These are phyloP conservation scores for Vitis labrusca DNA, from an alignment of 164 flowering plant genomes.

Conservation along the genomic window DNA sequence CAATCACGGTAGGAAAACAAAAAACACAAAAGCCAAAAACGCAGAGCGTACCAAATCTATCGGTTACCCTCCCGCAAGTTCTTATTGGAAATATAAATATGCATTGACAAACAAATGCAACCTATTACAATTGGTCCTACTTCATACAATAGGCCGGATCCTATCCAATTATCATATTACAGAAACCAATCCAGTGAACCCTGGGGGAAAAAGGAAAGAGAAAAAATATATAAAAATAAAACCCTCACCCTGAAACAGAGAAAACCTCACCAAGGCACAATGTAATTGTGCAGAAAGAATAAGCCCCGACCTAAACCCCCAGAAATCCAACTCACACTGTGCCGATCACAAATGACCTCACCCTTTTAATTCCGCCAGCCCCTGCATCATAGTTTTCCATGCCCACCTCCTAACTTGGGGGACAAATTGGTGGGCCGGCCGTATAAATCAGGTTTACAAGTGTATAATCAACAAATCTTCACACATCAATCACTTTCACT, in stretches of 20 bases:
- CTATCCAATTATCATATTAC: constrained; percentile 26
- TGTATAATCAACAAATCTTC: constrained; percentile 41
- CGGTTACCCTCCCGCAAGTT: not conserved
- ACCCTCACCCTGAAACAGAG: constrained; percentile 9
- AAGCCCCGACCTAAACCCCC: constrained; percentile 28
- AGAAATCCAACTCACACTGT: constrained; percentile 22
- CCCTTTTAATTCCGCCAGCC: constrained; percentile 53
- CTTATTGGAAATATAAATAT: constrained; percentile 11
- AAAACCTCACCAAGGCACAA: constrained; percentile 33
- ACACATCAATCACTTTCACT: constrained; percentile 12
- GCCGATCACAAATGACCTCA: constrained; percentile 32
- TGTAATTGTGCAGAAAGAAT: constrained; percentile 49
- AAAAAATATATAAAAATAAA: constrained; percentile 6
- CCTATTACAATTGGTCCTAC: constrained; percentile 25
- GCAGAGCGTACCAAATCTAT: not conserved
- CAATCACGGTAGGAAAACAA: too few species aligned
- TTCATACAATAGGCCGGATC: constrained; percentile 19
- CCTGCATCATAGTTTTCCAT: constrained; percentile 38
- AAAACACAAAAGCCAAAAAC: too few species aligned
- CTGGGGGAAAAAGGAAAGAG: constrained; percentile 14
- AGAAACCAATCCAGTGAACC: constrained; percentile 26
- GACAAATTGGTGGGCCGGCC: constrained; percentile 26
- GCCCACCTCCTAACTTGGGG: constrained; percentile 27
- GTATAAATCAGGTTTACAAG: constrained; percentile 35
- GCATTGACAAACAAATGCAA: constrained; percentile 16